phyloP scores from a whole-genome alignment of 306 rosid genomes.

The Prosopis cineraria region DNA sequence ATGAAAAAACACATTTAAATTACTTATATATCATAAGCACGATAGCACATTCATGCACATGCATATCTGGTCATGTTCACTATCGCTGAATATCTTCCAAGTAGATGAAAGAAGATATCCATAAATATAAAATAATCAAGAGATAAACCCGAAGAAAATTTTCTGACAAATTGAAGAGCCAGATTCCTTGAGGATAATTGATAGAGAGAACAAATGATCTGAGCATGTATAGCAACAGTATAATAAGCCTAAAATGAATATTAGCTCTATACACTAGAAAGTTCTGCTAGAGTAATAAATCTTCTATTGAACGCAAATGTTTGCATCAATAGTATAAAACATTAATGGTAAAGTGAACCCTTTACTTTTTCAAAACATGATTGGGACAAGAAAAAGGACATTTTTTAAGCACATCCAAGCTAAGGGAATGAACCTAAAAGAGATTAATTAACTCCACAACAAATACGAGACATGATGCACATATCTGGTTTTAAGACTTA shows the following conservation, averaged over 20 bases:
- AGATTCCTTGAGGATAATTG: background rate
- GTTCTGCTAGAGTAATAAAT: background rate
- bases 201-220: background rate
- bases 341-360: background rate
- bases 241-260: background rate
- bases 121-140: background rate
- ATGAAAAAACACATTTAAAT: conserved; percentile 22
- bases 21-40: background rate
- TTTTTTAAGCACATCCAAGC: background rate
- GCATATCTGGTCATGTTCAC: background rate
- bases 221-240: background rate
- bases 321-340: background rate
- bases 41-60: background rate
- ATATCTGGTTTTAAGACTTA: conserved; percentile 7
- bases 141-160: background rate
- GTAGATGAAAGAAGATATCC: background rate
- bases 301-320: background rate
- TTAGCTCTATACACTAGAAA: background rate
- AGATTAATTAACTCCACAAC: background rate
- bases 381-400: background rate
- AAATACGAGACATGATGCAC: background rate
- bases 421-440: background rate
- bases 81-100: background rate
- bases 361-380: no score
- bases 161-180: background rate